Evolutionary conservation across 148 eudicot genomes (phyloP).

Genomic region (Camellia lanceoleosa): DNA sequence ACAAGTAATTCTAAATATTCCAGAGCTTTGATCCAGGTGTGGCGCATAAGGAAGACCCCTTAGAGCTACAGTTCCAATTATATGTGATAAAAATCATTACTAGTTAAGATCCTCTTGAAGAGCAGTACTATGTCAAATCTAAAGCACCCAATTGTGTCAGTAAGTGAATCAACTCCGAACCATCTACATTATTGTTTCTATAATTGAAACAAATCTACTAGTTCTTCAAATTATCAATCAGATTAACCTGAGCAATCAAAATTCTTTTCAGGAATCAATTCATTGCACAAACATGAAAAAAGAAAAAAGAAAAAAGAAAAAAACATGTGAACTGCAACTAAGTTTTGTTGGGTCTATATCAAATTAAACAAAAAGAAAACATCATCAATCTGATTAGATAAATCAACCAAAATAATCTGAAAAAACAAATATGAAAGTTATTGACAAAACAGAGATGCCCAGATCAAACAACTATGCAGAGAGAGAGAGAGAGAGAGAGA

Average conservation of each 20-base stretch:
- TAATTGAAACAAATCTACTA: not conserved
- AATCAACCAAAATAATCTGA: constrained; percentile 4
- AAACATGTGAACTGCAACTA: not conserved
- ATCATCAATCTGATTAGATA: not conserved
- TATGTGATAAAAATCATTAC: not conserved
- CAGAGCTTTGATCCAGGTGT: not conserved
- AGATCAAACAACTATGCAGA: constrained; percentile 26
- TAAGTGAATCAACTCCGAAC: not conserved
- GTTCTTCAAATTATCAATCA: not conserved
- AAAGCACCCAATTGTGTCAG: not conserved
- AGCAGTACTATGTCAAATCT: not conserved
- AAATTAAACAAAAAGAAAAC: not conserved
- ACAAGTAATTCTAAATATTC: not conserved
- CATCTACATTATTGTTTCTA: not conserved
- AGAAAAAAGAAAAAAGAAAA: not conserved
- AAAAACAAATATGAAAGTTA: not conserved
- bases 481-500: not conserved
- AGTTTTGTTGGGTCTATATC: too few relatives aligned
- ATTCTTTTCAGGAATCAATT: not conserved
- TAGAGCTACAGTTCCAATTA: not conserved
- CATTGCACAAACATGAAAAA: not conserved
- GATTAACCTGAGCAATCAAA: not conserved
- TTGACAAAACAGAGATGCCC: not conserved
- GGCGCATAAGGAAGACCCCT: constrained; percentile 7
- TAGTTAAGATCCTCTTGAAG: not conserved